Evolutionary conservation across 2,329 filamentous ascomycete genomes (phyloP).

Genomic region (Coniochaeta sp.): DNA sequence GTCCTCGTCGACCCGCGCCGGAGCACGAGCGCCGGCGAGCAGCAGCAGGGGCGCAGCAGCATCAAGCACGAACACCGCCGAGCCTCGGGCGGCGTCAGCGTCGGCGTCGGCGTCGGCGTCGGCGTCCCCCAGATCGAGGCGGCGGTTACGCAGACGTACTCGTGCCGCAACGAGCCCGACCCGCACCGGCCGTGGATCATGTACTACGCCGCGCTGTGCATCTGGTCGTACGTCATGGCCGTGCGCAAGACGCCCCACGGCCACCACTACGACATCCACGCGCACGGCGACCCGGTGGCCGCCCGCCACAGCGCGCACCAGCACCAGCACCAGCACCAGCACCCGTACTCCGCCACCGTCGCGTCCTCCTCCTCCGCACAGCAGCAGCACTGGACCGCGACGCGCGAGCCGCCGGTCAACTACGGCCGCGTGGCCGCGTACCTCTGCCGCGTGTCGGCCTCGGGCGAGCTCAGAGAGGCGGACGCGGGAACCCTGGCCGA

Average conservation of each 20-base stretch:
- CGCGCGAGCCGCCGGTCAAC: conserved; percentile 8
- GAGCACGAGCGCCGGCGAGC: conserved; percentile 11
- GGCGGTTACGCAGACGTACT: conserved; percentile 58
- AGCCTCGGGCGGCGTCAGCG: no score
- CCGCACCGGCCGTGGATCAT: conserved; percentile 86
- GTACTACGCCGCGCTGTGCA: conserved; percentile 77
- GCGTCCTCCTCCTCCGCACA: no score
- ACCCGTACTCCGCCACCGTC: no score
- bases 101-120: no score
- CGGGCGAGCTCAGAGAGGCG: conserved; percentile 60
- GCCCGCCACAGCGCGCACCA: neutral
- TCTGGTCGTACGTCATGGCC: conserved; percentile 83
- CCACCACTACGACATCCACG: conserved; percentile 47
- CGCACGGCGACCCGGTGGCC: conserved; percentile 14
- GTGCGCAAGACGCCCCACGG: conserved; percentile 37
- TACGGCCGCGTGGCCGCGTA: conserved; percentile 32
- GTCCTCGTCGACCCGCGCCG: conserved; percentile 55
- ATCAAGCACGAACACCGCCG: conserved; percentile 13
- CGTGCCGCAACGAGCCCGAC: conserved; percentile 68
- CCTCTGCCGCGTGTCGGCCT: conserved; percentile 60
- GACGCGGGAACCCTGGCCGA: conserved; percentile 60
- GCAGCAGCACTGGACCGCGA: neutral
- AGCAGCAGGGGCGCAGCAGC: no score
- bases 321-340: neutral
- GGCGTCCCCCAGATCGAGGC: conserved; percentile 22